phyloP scores from a whole-genome alignment of 495 filamentous ascomycete genomes.

The Filosporella fistucella region DNA sequence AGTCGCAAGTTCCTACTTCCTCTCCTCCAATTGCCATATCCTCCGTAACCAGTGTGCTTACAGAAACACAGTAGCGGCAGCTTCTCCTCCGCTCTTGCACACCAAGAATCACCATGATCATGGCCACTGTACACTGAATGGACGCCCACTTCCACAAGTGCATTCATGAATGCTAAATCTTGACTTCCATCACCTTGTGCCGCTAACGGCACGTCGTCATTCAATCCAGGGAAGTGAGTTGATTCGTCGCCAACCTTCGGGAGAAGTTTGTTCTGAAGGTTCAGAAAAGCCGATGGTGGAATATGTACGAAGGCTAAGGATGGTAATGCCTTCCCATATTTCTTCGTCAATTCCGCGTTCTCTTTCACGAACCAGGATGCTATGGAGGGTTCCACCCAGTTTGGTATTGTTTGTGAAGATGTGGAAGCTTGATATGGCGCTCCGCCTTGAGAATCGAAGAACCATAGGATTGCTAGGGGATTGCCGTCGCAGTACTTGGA shows the following conservation, averaged over 20 bases:
- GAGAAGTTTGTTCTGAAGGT: slow-evolving; percentile 39
- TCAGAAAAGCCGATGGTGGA: slow-evolving; percentile 52
- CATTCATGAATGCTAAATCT: slow-evolving; percentile 62
- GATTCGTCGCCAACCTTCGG: slow-evolving; percentile 20
- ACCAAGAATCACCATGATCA: slow-evolving; percentile 71
- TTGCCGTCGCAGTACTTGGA: slow-evolving; percentile 23
- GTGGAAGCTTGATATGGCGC: slow-evolving; percentile 38
- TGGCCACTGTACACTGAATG: slow-evolving; percentile 65
- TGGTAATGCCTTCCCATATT: slow-evolving; percentile 45
- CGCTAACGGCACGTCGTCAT: slow-evolving; percentile 55
- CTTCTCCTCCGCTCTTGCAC: slow-evolving; percentile 31
- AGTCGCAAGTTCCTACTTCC: slow-evolving; percentile 56
- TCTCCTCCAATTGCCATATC: slow-evolving; percentile 60
- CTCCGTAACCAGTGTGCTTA: slow-evolving; percentile 68
- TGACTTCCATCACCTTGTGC: slow-evolving; percentile 54
- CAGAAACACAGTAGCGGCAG: slow-evolving; percentile 58
- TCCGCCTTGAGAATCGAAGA: slow-evolving; percentile 70
- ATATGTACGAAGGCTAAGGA: slow-evolving; percentile 73
- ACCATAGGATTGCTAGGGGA: slow-evolving; percentile 61
- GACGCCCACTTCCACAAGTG: slow-evolving; percentile 48
- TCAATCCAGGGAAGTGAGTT: slow-evolving; percentile 54
- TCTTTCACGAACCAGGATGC: slow-evolving; percentile 57
- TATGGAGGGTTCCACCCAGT: slow-evolving; percentile 45
- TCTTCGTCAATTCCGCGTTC: slow-evolving; percentile 33
- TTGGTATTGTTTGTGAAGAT: slow-evolving; percentile 24